Conservation (phyloP, 306 rosid species). For the Mucuna pruriens region DNA sequence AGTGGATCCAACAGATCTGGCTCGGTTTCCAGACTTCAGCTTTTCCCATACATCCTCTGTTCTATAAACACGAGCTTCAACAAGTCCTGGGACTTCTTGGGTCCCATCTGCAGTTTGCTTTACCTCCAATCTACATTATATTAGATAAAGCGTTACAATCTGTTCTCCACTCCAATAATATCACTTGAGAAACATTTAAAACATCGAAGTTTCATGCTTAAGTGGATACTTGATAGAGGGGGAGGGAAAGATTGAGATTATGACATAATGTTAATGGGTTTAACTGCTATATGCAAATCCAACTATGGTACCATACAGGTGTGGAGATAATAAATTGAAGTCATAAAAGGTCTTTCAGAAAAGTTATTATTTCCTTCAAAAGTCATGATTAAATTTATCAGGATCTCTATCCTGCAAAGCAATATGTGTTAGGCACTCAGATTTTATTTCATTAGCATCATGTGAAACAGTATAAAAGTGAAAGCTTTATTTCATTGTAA, state of each 20-base stretch:
- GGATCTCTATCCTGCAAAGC: conserved; percentile 9
- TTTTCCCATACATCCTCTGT: conserved; percentile 80
- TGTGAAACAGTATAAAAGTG: background rate
- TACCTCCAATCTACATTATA: conserved; percentile 73
- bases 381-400: background rate
- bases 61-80: conserved; percentile 72
- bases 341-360: background rate
- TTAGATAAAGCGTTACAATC: conserved; percentile 12
- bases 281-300: background rate
- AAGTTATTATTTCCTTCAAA: background rate
- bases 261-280: background rate
- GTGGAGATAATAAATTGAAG: background rate
- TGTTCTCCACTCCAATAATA: background rate
- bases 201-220: background rate
- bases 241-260: background rate
- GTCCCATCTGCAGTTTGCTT: conserved; percentile 92
- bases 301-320: conserved; percentile 4
- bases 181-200: background rate
- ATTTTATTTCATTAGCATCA: conserved; percentile 5
- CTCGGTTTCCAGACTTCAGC: conserved; percentile 72
- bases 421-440: background rate
- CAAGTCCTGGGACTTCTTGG: conserved; percentile 93
- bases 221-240: background rate
- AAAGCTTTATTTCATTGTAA: background rate
- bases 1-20: conserved; percentile 93